Evolutionary conservation across 2,329 filamentous ascomycete species (phyloP), one percentile per base, ranked within the genome.

Genomic region (Fusarium goolgardi): DNA sequence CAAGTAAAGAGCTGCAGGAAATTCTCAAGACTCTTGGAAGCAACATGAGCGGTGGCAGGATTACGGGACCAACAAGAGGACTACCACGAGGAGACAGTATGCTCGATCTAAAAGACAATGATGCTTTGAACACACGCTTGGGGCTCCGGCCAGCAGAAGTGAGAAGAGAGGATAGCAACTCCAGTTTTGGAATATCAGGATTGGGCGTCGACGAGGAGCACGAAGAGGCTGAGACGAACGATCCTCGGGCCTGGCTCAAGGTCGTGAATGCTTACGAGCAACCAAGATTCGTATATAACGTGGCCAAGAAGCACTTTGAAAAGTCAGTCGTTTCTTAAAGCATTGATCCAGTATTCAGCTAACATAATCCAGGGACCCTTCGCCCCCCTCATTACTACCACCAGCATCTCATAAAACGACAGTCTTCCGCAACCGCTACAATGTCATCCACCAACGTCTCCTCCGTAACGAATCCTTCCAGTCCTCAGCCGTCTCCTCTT

Each of bases 391-490:
- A 2, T 76, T 95, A 40, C 83, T 99, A 66, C 93, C 96, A 0
- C 83, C 87, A 11, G 89, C 93, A 18, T 87, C 89, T 8, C 91
- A 94, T 75, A 97, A 97, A 78, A 97, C 93, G 3, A 84, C 88
- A 5, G 83, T 96, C 44, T 97, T 97, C 80, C 88, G 94, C 69
- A 94, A 97, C 77, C 88, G 94, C 66, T 98, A 96, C 78, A 91
- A 97, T 73, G 86, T 98, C 55, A 91, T 98, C 51, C 92, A 97
- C 77, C 95, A 98, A 78, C 90, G 96, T 20, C 86, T 98, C 20
- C 86, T 98, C 40, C 90, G 96, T 49, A 97, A 97, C 76, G 94
- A 97, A 78, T 90, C 92, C 21, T 99, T 99, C 73, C 94, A 97
- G 77, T 89, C 89, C 21, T 93, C 94, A 2, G 85, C 91, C 21